Base-by-base conservation (phyloP, 768 basidiomycete species). In the Naganishia onofrii region DNA sequence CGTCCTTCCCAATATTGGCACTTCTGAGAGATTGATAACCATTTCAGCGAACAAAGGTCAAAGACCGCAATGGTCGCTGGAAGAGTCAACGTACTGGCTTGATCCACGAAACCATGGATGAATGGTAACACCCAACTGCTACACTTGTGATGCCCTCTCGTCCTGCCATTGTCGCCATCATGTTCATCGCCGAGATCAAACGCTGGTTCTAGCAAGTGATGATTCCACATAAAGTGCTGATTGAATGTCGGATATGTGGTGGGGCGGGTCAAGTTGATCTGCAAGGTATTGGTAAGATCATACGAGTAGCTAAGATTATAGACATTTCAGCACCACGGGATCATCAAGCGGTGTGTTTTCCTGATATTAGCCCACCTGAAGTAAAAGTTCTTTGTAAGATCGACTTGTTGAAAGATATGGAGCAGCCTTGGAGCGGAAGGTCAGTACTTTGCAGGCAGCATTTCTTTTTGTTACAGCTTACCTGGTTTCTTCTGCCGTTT, bases 331-430 rank as follows among this genome's bases (percentile, higher is more conserved):
- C 23, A 21, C n/a, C n/a, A 36, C 12, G 6, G 12, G 12, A 36
- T 5, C 4, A 36, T 36, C 34, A 4, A 36, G 34, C 34, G 12
- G 26, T 7, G 54, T 9, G 17, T 4, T 53, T 46, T 51, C 67
- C 32, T 26, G 5, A 8, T 23, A 26, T 53, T 0, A 8, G 69
- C 78, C 42, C 73, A 92, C 92, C 91, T 93, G 82, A 97, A 97
- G 82, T 97, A 99, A 79, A 98, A 98, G 83, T 98, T 97, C 83
- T 97, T 97, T n/a, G 90, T 89, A 85, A 98, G 87, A 77, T 99
- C 95, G 0, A 97, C 93, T 80, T 94, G 92, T 78, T 93, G 93
- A 84, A 98, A 99, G 10, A 91, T 87, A 70, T 88, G 89, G 83
- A 94, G 87, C 38, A 93, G 84, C 10, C 92, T 83, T 63, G 3